Conservation (phyloP, 2,329 filamentous ascomycete species). For the Chaetoscypha palmicola region DNA sequence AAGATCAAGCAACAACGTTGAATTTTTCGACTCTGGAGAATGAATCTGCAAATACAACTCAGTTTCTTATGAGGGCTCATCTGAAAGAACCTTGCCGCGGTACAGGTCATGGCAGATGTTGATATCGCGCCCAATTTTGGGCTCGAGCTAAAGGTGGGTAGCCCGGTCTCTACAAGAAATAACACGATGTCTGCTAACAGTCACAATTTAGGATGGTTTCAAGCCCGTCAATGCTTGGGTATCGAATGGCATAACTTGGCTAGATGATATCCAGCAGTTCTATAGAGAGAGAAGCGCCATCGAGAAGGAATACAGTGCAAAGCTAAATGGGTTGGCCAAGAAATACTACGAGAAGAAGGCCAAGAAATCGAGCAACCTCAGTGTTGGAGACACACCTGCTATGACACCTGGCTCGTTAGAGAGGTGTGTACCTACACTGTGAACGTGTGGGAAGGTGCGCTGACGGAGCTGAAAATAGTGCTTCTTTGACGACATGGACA, state of each 20-base stretch:
- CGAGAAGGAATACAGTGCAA: constrained; percentile 93
- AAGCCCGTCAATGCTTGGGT: constrained; percentile 93
- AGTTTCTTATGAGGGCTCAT: constrained; percentile 18
- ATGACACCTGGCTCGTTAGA: constrained; percentile 95
- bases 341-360: constrained; percentile 98
- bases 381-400: constrained; percentile 85
- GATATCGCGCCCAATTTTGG: constrained; percentile 83
- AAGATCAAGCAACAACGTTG: not conserved
- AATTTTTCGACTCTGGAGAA: not conserved
- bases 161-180: not conserved
- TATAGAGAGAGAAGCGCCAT: constrained; percentile 91
- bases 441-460: constrained; percentile 9
- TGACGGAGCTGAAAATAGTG: constrained; percentile 45
- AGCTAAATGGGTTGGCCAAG: constrained; percentile 79
- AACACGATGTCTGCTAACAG: constrained; percentile 7
- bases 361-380: constrained; percentile 77
- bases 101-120: constrained; percentile 64
- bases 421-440: constrained; percentile 44
- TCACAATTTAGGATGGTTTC: constrained; percentile 72
- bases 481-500: constrained; percentile 94
- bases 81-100: constrained; percentile 6
- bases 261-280: constrained; percentile 95
- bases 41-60: constrained; percentile 1
- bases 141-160: constrained; percentile 78
- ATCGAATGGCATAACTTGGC: constrained; percentile 80